Conservation (phyloP, 1,284 basidiomycete genomes). For the Rhodotorula sp. region DNA sequence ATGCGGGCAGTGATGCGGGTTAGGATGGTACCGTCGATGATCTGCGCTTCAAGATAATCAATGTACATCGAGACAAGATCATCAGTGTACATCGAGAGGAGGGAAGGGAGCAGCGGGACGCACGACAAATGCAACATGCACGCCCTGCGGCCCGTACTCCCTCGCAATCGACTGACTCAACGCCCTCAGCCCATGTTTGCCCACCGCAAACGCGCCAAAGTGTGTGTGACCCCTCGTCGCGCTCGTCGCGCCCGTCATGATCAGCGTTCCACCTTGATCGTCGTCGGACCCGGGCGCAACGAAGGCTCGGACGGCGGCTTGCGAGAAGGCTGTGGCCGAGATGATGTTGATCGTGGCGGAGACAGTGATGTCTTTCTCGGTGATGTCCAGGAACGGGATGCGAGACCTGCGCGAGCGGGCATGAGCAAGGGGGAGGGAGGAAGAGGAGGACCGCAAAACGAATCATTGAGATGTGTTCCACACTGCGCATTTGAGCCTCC, state of each 20-base stretch:
- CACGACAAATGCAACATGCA: conserved; percentile 56
- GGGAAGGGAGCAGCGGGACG: conserved; percentile 41
- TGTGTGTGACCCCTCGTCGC: conserved; percentile 62
- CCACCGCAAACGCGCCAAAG: conserved; percentile 66
- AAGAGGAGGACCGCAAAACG: background rate
- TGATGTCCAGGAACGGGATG: conserved; percentile 38
- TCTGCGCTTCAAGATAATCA: conserved; percentile 14
- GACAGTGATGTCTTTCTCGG: conserved; percentile 16
- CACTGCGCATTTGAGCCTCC: conserved; percentile 20
- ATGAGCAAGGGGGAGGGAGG: background rate
- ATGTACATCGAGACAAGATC: fast-evolving
- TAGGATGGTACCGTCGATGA: conserved; percentile 57
- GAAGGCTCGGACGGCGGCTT: conserved; percentile 62
- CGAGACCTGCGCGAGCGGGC: conserved; percentile 11
- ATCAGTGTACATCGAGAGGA: background rate
- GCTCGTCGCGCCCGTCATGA: conserved; percentile 76
- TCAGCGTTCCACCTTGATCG: conserved; percentile 62
- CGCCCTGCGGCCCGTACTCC: conserved; percentile 74
- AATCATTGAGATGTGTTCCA: conserved; percentile 40
- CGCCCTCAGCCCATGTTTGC: conserved; percentile 65
- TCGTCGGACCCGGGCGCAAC: conserved; percentile 49
- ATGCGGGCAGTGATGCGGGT: conserved; percentile 52
- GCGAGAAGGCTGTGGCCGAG: conserved; percentile 66
- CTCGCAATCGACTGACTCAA: conserved; percentile 63
- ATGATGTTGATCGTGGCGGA: conserved; percentile 59